Percentiles rank a stretch among this genome's conserved stretches.
Conservation (phyloP, 1,139 yeast genomes). For the Protomyces inouyei region DNA sequence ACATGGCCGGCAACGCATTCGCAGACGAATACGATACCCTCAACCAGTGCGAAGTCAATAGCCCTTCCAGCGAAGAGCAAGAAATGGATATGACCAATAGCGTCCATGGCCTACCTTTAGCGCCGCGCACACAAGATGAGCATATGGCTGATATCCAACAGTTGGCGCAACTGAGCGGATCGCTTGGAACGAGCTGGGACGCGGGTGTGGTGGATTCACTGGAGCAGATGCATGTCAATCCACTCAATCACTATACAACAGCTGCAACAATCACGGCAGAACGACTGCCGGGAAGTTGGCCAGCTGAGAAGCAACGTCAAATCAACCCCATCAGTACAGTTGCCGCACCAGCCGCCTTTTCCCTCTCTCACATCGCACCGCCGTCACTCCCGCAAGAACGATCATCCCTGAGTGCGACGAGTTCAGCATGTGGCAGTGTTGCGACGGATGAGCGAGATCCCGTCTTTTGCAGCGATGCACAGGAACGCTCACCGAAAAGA, state of each 20-base stretch:
- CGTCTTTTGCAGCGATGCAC: background rate
- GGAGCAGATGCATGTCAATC: conserved; percentile 21
- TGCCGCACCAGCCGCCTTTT: conserved; percentile 8
- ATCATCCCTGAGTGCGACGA: conserved; percentile 2
- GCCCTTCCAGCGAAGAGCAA: conserved; percentile 11
- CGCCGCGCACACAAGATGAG: background rate
- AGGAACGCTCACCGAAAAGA: conserved; percentile 14
- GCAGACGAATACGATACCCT: conserved; percentile 22
- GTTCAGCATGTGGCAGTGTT: conserved; percentile 5
- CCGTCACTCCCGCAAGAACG: conserved; percentile 25
- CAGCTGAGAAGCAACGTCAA: background rate
- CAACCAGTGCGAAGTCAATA: conserved; percentile 10
- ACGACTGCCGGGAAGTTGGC: conserved; percentile 25
- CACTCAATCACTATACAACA: background rate
- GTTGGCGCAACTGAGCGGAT: background rate
- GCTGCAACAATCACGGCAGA: background rate
- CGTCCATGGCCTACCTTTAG: background rate
- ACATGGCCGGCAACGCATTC: conserved; percentile 5
- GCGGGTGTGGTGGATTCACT: conserved; percentile 16
- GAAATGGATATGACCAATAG: conserved; percentile 12
- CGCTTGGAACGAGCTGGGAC: conserved; percentile 15
- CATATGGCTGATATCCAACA: conserved; percentile 9
- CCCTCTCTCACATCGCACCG: conserved; percentile 24
- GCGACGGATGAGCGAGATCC: conserved; percentile 14
- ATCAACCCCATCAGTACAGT: background rate